These are phyloP conservation scores for Platanthera zijinensis DNA, from an alignment of 106 monocot species.

Conservation along the genomic window DNA sequence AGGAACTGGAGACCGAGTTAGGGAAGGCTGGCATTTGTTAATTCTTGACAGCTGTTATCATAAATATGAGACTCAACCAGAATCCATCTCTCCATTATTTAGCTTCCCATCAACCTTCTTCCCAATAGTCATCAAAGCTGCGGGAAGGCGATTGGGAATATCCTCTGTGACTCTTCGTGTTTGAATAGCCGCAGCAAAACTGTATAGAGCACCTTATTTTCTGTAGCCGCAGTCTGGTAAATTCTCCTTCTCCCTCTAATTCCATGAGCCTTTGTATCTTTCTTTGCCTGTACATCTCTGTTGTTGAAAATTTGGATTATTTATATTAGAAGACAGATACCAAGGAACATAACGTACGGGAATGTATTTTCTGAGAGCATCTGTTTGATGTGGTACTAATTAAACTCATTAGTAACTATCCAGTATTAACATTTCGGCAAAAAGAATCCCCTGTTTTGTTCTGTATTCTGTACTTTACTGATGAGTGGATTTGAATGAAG, in stretches of 20 bases:
- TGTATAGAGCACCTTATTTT: no score
- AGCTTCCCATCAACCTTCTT: not conserved
- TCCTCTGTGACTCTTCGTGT: not conserved
- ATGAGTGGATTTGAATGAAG: no score
- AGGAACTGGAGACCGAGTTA: not conserved
- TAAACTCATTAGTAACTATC: not conserved
- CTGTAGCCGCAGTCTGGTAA: not conserved
- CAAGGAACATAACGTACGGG: not conserved
- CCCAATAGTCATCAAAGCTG: not conserved
- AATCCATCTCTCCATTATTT: no score
- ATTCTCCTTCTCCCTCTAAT: not conserved
- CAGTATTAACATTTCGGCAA: not conserved
- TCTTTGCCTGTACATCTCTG: not conserved
- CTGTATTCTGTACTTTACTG: no score
- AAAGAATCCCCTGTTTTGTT: not conserved
- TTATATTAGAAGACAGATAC: not conserved
- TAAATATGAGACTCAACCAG: not conserved
- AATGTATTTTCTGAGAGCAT: conserved; percentile 3
- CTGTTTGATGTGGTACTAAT: not conserved
- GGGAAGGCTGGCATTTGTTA: not conserved
- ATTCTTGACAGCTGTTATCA: not conserved
- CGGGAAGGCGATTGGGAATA: not conserved
- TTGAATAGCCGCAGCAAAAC: no score
- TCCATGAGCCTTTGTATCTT: not conserved
- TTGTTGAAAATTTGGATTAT: not conserved